Evolutionary conservation across 176 grass and related monocot species (phyloP).

Genomic region (Aegilops sharonensis): DNA sequence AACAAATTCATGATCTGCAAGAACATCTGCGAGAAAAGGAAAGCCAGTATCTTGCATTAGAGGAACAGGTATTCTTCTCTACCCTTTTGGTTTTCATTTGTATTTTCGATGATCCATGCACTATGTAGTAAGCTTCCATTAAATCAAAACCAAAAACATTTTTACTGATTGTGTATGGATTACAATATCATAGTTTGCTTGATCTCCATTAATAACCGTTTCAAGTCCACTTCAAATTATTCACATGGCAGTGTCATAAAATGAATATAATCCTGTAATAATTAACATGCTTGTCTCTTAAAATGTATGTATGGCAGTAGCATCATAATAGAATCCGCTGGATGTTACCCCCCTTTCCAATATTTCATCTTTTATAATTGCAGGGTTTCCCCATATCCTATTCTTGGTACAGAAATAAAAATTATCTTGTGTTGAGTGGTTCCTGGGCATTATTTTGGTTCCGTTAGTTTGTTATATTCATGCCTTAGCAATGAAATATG

Average conservation of each 20-base stretch:
- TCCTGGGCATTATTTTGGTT: not conserved
- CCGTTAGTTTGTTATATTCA: constrained; percentile 20
- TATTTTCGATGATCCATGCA: constrained; percentile 6
- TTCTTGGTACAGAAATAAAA: not conserved
- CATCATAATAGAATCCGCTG: not conserved
- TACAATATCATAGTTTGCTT: not conserved
- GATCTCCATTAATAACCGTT: not conserved
- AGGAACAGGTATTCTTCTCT: constrained; percentile 75
- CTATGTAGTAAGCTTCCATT: not conserved
- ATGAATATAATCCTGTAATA: constrained; percentile 1
- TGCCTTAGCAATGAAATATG: not conserved
- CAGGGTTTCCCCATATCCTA: not conserved
- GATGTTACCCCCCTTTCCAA: not conserved
- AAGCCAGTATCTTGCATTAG: constrained; percentile 75
- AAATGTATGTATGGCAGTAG: not conserved
- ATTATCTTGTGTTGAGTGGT: not conserved
- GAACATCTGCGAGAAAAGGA: constrained; percentile 65
- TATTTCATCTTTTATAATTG: not conserved
- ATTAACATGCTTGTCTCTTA: not conserved
- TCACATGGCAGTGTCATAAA: not conserved
- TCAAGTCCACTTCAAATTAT: not conserved
- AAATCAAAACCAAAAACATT: not conserved
- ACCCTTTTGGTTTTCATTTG: constrained; percentile 15
- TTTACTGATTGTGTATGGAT: not conserved
- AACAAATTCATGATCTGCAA: constrained; percentile 87